Evolutionary conservation across 148 eudicot genomes (phyloP).

Genomic region (Rhododendron simsii): DNA sequence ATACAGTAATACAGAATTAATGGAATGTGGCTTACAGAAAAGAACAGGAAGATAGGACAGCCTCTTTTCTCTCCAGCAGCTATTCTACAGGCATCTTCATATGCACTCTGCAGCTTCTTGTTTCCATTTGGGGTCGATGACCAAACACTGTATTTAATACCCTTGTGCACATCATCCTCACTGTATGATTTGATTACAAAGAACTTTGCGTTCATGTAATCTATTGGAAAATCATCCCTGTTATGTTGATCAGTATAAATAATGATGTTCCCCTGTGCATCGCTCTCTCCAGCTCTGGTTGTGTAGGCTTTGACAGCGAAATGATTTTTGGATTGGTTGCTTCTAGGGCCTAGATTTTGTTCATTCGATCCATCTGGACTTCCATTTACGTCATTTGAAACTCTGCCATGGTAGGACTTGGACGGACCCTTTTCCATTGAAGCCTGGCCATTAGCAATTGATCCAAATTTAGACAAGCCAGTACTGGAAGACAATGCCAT

Average conservation of each 20-base stretch:
- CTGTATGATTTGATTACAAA: conserved; percentile 96
- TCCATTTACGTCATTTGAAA: conserved; percentile 36
- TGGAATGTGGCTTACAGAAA: conserved; percentile 56
- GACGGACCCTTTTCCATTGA: conserved; percentile 39
- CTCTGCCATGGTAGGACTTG: conserved; percentile 37
- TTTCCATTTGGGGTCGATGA: conserved; percentile 97
- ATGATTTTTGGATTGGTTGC: conserved; percentile 50
- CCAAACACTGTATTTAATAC: conserved; percentile 94
- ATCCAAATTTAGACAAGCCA: conserved; percentile 44
- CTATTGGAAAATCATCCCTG: conserved; percentile 61
- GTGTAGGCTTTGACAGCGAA: conserved; percentile 77
- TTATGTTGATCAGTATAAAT: conserved; percentile 69
- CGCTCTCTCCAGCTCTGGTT: conserved; percentile 61
- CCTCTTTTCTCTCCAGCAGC: conserved; percentile 66
- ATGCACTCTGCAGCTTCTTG: conserved; percentile 78
- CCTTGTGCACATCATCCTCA: conserved; percentile 98
- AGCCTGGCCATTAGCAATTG: conserved; percentile 33
- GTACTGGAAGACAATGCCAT: conserved; percentile 34
- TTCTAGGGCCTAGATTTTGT: conserved; percentile 66
- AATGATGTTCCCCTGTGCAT: conserved; percentile 74
- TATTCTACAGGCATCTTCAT: conserved; percentile 78
- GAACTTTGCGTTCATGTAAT: conserved; percentile 69
- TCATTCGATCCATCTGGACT: conserved; percentile 44
- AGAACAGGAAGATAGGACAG: conserved; percentile 86
- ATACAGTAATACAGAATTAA: background rate